Evolutionary conservation across 2,329 filamentous ascomycete species (phyloP), one percentile per base, ranked within the genome.

Genomic region (Orbilia quercus): DNA sequence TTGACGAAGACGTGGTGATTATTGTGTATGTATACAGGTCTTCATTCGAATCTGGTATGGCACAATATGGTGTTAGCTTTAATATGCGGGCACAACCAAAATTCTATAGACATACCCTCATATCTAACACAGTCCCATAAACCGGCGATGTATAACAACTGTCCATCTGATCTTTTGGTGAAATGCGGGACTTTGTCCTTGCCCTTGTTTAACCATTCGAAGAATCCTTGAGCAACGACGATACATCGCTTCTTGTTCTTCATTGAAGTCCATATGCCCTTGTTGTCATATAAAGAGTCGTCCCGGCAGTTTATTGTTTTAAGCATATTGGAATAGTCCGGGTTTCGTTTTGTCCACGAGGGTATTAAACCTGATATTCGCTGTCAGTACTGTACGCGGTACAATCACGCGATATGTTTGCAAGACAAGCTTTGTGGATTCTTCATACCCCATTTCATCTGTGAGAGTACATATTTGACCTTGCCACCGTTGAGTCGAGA

Each of bases 231-330:
- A 7, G 91, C 92, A 4, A 96, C 79, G 7, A 98, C 88, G 20
- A 98, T 84, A 80, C 95, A 98, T 28, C 95, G 85, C 82, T 97
- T 96, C 76, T 86, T 87, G 74, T 89, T 88, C 82, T 97, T 97
- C 90, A 98, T 96, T 0, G 86, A 88, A 44, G 87, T 90, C 95
- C 95, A 98, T 88, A 98, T 91, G 9, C 93, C 92, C 3, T 88
- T 86, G 7, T 89, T 85, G 7, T 89, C 86, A 4, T 87, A 84
- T 18, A 98, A 83, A 0, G 91, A 95, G 81, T 98, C 94, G 78
- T 94, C 91, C 1, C 94, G 89, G 80, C 94, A 98, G 81, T 99
- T 98, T 81, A 98, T 98, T 0, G 92, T 96, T 79, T 90, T 91
- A 84, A 96, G 85, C 80, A 92, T 84, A 0, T 88, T 88, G 23